Evolutionary conservation across 768 basidiomycete genomes (phyloP), one percentile per base, ranked within the genome.

Genomic region (Serendipita sp.): DNA sequence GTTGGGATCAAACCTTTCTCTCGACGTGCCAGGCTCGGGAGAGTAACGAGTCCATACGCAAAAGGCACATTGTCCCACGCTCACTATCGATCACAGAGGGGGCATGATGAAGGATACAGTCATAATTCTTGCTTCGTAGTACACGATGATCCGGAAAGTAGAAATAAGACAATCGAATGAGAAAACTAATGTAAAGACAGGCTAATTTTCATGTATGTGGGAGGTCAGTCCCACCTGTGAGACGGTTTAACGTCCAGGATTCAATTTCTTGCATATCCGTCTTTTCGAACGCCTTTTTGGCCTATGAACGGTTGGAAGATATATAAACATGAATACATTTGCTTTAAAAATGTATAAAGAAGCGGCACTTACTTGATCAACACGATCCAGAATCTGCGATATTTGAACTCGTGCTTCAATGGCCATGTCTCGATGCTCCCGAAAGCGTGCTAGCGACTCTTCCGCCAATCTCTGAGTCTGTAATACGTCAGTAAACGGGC

Each of bases 401-500:
- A 35, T 35, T 37, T 60, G 56, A 8, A 60, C 28, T 10, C 35
- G 24, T 11, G 56, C 56, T 32, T 60, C 56, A 28, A 32, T 60
- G 16, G 56, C 56, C n/a, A 11, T 60, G 7, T 60, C 56, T 24
- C 56, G 56, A 60, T 60, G 18, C 35, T 60, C 56, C n/a, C 56
- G 24, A 35, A 24, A 60, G 24, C 56, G 56, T 28, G 56, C 56
- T 28, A 60, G 56, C 8, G 56, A 4, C n/a, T 60, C 56, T 37
- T 60, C 56, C 4, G 56, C 24, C 10, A 60, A n/a, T 60, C n/a
- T 60, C n/a, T 60, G 24, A 4, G 35, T 35, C 56, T 60, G n/a
- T 11, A 5, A 7, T 51, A n/a, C 8, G n/a, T 51, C 13, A 41
- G 38, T 51, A 16, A 51, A 16, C 48, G 54, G 28, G n/a, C 45